Base-by-base conservation (phyloP, 371 early-diverging fungal species). In the Rhizopus sp. region DNA sequence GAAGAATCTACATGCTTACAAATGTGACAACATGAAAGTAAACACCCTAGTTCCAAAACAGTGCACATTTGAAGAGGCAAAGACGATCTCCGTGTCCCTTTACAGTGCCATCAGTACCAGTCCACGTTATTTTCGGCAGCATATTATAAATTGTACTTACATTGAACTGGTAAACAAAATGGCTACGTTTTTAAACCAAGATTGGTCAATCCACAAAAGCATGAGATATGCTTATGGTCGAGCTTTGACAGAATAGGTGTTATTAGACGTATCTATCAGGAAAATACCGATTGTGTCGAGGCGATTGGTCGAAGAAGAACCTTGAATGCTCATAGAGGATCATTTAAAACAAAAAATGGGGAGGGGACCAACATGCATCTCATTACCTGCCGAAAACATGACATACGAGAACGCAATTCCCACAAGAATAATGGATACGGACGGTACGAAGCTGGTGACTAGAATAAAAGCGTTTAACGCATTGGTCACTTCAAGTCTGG, bases 401-500 rank as follows among this genome's bases (percentile, higher is more conserved):
- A 40, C 46, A 29, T 69, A 69, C 51, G 48, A 42, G 37, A 60
- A 73, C 46, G 62, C 69, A 23, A 65, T 56, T 50, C 68, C 70
- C 9, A 50, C 49, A 33, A 60, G 44, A 12, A 12, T 68, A n/a
- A 38, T 40, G 23, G 55, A 50, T 35, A 30, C 29, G 31, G 68
- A 53, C 34, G 53, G 23, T 10, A 40, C 30, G 39, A 62, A 66
- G 49, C 59, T 66, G 41, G 67, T 52, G 41, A 55, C 62, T 37
- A 59, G 56, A 47, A 66, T 62, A 30, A 59, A 62, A 56, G 48
- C 59, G 17, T 50, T 58, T 57, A 61, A 66, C 50, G 59, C 56
- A 35, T 52, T 62, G 42, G 38, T 60, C 10, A 60, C 60, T 41
- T 60, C 60, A 50, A 53, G 47, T 35, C 45, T 54, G 34, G 55